These are phyloP conservation scores for Cutaneotrichosporon spelunceum DNA, from an alignment of 1,284 basidiomycete genomes.

Conservation along the genomic window DNA sequence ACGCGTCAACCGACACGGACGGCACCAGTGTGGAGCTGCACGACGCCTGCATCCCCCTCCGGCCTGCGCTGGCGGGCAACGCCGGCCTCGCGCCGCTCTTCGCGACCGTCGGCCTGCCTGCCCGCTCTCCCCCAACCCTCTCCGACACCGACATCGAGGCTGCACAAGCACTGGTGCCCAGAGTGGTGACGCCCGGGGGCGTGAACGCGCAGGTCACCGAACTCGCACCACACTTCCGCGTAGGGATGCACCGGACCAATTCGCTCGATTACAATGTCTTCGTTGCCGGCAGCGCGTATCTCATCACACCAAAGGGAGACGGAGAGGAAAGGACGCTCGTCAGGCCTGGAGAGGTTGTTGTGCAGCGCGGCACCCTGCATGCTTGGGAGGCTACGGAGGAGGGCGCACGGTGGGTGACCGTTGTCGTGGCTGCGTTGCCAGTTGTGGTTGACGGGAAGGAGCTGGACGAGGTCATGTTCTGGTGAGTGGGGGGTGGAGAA, in stretches of 20 bases:
- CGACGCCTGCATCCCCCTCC: constrained; percentile 26
- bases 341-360: constrained; percentile 43
- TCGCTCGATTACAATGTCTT: constrained; percentile 49
- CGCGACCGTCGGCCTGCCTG: constrained; percentile 33
- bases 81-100: constrained; percentile 37
- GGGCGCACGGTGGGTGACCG: constrained; percentile 45
- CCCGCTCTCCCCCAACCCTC: constrained; percentile 27
- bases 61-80: constrained; percentile 27
- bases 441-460: constrained; percentile 36
- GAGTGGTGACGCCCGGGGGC: constrained; percentile 37
- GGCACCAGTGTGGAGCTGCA: constrained; percentile 30
- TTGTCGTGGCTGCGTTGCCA: constrained; percentile 39
- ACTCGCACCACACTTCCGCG: constrained; percentile 34
- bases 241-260: constrained; percentile 43
- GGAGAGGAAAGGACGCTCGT: constrained; percentile 35
- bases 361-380: constrained; percentile 50
- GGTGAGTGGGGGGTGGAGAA: not conserved
- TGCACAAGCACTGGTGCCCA: constrained; percentile 22
- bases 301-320: constrained; percentile 35
- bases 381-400: constrained; percentile 47
- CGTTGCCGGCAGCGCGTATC: constrained; percentile 31
- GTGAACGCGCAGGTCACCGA: constrained; percentile 47
- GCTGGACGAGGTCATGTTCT: constrained; percentile 41
- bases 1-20: constrained; percentile 26
- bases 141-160: constrained; percentile 22